Evolutionary conservation across 2,329 filamentous ascomycete species (phyloP), one percentile per base, ranked within the genome.

Genomic region (Sporothrix phasma): DNA sequence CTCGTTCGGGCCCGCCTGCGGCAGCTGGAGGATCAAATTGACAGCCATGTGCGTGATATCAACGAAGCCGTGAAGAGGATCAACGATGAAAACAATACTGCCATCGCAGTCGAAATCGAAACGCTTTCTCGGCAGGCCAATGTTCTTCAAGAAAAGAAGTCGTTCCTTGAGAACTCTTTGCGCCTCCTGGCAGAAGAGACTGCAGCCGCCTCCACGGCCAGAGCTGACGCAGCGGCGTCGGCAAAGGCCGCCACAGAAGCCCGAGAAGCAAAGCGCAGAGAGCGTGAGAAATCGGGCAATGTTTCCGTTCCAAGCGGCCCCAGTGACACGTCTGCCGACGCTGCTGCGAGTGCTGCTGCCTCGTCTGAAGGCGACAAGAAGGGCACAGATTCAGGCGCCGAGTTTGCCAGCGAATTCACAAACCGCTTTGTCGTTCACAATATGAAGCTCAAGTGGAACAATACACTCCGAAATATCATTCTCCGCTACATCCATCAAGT

Each of bases 381-480:
- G 8, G 43, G 85, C 87, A 31, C 34, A 0, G 60, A 63, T 2
- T 84, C 88, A 0, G 84, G 87, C 3, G 84, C 89, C 17, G 92
- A 97, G 68, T 93, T 93, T 69, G 87, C 90, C 58, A 96, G 89
- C 74, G 92, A 97, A 73, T 99, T 97, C 79, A 94, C 95, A 73
- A 99, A 99, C 72, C 89, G 94, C 1, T 99, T 99, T 78, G 93
- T 97, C 70, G 89, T 99, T 61, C 94, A 99, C 79, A 99, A 99
- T 71, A 84, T 95, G 73, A 94, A 99, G 72, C 79, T 99, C 64
- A 99, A 99, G 75, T 99, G 94, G 94, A 97, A 96, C 77, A 99
- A 99, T 70, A 85, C 92, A 11, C 77, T 99, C 43, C 86, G 94
- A 65, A 97, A 99, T 72, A 97, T 97, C 71, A 94, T 99, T 59